phyloP scores from a whole-genome alignment of 192 early-diverging fungal species.

The Lobosporangium transversale region DNA sequence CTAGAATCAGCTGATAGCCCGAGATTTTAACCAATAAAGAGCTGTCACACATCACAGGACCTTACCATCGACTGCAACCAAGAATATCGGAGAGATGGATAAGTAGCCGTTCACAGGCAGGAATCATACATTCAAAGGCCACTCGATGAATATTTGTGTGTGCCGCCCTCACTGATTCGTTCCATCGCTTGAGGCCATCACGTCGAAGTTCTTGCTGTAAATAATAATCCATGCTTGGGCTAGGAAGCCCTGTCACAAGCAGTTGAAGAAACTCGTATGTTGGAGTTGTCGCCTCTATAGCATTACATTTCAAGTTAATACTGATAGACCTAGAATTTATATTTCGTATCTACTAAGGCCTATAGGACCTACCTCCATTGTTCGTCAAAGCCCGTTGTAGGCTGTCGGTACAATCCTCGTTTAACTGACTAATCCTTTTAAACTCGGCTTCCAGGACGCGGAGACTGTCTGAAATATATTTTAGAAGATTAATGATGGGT shows the following conservation, averaged over 20 bases:
- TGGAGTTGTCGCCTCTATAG: slow-evolving; percentile 18
- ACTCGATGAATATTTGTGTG: slow-evolving; percentile 29
- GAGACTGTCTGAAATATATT: slow-evolving; percentile 20
- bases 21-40: too few relatives aligned
- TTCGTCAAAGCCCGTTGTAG: slow-evolving; percentile 6
- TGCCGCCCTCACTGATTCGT: slow-evolving; percentile 22
- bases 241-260: slow-evolving; percentile 26
- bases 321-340: not conserved
- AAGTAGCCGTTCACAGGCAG: slow-evolving; percentile 36
- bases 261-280: slow-evolving; percentile 33
- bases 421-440: slow-evolving; percentile 17
- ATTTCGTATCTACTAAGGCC: not conserved
- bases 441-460: slow-evolving; percentile 28
- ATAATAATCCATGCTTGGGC: slow-evolving; percentile 24
- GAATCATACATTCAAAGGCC: slow-evolving; percentile 39
- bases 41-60: too few relatives aligned
- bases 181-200: slow-evolving; percentile 36
- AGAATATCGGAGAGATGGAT: slow-evolving; percentile 30
- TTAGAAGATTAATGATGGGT: slow-evolving; percentile 17
- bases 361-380: slow-evolving; percentile 18
- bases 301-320: not conserved
- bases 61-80: slow-evolving; percentile 40
- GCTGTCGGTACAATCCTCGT: slow-evolving; percentile 22
- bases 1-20: too few relatives aligned
- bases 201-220: slow-evolving; percentile 32